phyloP scores from a whole-genome alignment of 2,329 filamentous ascomycete species.

The Arachnomyces sp. region DNA sequence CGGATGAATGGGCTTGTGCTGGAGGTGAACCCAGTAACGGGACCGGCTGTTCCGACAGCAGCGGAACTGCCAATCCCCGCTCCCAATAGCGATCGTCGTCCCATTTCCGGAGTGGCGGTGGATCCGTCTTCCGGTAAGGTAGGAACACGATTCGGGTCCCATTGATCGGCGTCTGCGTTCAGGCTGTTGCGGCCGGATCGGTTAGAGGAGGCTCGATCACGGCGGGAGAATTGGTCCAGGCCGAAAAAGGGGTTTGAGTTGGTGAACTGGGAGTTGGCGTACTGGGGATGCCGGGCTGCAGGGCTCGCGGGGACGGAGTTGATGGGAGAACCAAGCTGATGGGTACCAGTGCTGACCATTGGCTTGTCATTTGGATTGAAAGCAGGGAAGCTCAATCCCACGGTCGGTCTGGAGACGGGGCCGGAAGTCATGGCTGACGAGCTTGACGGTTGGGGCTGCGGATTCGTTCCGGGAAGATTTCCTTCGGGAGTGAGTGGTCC shows the following conservation, averaged over 20 bases:
- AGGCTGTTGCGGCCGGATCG: conserved; percentile 32
- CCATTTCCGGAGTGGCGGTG: conserved; percentile 18
- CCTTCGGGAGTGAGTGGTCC: conserved; percentile 52
- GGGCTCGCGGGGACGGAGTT: background rate
- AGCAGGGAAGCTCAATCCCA: conserved; percentile 29
- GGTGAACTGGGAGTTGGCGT: conserved; percentile 23
- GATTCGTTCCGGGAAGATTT: conserved; percentile 47
- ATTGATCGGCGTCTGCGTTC: conserved; percentile 25
- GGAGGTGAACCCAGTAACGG: conserved; percentile 30
- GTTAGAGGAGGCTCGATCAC: conserved; percentile 36
- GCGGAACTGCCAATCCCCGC: conserved; percentile 21
- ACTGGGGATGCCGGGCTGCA: too few relatives aligned
- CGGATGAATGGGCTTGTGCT: conserved; percentile 32
- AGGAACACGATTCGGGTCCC: conserved; percentile 23
- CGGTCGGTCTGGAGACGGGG: conserved; percentile 21
- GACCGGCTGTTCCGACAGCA: conserved; percentile 7
- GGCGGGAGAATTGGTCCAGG: conserved; percentile 22
- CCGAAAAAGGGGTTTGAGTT: conserved; percentile 26
- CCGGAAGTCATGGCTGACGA: too few relatives aligned
- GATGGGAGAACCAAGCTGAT: too few relatives aligned
- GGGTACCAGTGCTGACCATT: background rate
- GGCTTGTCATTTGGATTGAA: conserved; percentile 20
- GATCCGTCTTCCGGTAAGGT: conserved; percentile 16
- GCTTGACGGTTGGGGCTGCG: conserved; percentile 23
- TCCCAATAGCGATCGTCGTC: conserved; percentile 25